Evolutionary conservation across 1,284 basidiomycete genomes (phyloP), one percentile per base, ranked within the genome.

Genomic region (Somion occarium): DNA sequence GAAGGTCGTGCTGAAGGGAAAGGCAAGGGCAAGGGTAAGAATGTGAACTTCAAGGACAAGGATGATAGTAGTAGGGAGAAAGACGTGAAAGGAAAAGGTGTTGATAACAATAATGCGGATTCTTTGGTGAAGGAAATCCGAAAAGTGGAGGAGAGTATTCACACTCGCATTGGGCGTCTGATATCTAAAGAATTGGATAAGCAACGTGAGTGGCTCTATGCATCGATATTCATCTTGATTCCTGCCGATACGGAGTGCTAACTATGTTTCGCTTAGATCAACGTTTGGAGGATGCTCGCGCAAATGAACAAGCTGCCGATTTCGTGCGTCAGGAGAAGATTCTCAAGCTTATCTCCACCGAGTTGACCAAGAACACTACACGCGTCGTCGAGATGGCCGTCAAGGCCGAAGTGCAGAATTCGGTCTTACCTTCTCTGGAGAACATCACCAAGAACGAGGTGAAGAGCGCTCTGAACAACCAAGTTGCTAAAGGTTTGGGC

Each of bases 151-250:
- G 90, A 90, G 60, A 90, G 70, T 57, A 68, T 93, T 49, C 83
- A 88, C 58, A 82, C 67, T 41, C 82, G 83, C 44, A 82, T 93
- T 52, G 83, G 82, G 18, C 78, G 85, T 42, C 69, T 91, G 49
- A 82, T 93, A 57, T 78, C 80, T 37, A 91, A 90, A 70, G 88
- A 91, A 67, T 82, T 93, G 73, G 89, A 92, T 61, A 91, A 87
- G 69, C 89, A 92, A 67, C 82, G 90, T 91, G 59, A 67, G 75
- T 64, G 11, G 25, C 54, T 48, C 46, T 55, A 25, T 55, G 43
- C 30, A 15, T 34, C 30, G 43, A 15, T 49, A 41, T 59, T 43
- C 5, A 13, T 43, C 22, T 22, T 5, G 4, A 4, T 19, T 22
- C 24, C 22, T 19, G 7, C 22, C 4, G n/a, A 23, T 42, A 39